Evolutionary conservation across 176 grass and related monocot species (phyloP).

Genomic region (Panicum miliaceum): DNA sequence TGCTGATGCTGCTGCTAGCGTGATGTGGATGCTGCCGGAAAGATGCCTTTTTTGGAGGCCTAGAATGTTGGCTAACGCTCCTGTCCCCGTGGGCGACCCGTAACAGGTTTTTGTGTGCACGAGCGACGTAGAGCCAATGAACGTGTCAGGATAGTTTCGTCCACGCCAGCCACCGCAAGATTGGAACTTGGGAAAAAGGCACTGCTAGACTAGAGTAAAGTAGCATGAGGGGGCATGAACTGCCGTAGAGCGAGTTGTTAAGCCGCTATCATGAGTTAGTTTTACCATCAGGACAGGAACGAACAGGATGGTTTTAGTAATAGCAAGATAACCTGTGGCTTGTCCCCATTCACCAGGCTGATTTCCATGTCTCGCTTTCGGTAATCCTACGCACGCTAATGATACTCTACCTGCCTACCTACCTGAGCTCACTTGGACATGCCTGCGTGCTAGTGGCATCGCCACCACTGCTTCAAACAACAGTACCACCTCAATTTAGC

Average conservation of each 20-base stretch:
- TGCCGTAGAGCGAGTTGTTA: slow-evolving; percentile 3
- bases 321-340: too few species aligned
- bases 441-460: too few species aligned
- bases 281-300: neutral
- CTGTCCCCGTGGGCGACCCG: neutral
- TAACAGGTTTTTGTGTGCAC: slow-evolving; percentile 30
- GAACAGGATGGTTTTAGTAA: too few species aligned
- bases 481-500: too few species aligned
- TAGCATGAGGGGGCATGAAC: neutral
- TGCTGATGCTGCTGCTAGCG: neutral
- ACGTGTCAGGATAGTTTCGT: neutral
- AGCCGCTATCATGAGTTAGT: neutral
- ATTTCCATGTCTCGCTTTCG: slow-evolving; percentile 34
- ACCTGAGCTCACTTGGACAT: neutral
- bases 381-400: slow-evolving; percentile 17
- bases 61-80: neutral
- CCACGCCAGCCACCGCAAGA: neutral
- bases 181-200: neutral
- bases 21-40: slow-evolving; percentile 28
- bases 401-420: too few species aligned
- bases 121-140: neutral
- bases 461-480: too few species aligned
- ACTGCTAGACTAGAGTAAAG: neutral
- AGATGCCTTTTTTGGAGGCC: neutral
- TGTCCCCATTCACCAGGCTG: neutral